Evolutionary conservation across 2,329 filamentous ascomycete species (phyloP).

Genomic region (Pseudogymnoascus sp.): DNA sequence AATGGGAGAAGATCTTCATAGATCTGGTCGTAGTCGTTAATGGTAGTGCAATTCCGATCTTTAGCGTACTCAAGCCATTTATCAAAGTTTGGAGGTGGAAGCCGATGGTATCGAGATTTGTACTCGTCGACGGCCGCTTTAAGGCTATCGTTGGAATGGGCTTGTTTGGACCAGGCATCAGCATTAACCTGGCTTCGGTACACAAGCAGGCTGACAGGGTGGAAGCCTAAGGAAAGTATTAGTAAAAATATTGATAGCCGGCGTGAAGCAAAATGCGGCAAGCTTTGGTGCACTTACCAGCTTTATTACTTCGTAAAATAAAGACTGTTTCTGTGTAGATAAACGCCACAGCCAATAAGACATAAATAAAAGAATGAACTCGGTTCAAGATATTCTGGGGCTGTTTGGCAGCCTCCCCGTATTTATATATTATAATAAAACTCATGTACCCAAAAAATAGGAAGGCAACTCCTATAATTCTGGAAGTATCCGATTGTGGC

Average conservation of each 20-base stretch:
- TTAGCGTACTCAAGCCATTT: constrained; percentile 28
- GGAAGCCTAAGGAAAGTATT: neutral
- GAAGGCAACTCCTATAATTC: neutral
- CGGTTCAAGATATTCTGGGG: neutral
- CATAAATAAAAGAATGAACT: neutral
- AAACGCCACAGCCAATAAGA: neutral
- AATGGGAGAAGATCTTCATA: constrained; percentile 25
- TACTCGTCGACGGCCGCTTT: constrained; percentile 16
- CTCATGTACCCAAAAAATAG: constrained; percentile 2
- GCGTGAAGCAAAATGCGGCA: neutral
- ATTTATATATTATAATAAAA: constrained; percentile 7
- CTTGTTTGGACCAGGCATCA: constrained; percentile 13
- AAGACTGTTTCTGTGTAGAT: neutral
- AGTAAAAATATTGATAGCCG: neutral
- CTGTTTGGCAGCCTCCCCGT: neutral
- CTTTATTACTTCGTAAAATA: neutral
- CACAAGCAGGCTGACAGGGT: constrained; percentile 16
- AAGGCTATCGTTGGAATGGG: constrained; percentile 12
- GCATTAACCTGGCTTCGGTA: constrained; percentile 8
- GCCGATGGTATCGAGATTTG: constrained; percentile 13
- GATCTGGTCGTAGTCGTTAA: constrained; percentile 28
- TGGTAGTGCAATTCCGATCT: constrained; percentile 21
- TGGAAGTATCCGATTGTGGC: neutral
- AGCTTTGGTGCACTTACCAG: neutral
- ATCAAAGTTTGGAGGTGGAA: constrained; percentile 20